Conservation (phyloP, 345 rosid genomes). For the Salix udensis region DNA sequence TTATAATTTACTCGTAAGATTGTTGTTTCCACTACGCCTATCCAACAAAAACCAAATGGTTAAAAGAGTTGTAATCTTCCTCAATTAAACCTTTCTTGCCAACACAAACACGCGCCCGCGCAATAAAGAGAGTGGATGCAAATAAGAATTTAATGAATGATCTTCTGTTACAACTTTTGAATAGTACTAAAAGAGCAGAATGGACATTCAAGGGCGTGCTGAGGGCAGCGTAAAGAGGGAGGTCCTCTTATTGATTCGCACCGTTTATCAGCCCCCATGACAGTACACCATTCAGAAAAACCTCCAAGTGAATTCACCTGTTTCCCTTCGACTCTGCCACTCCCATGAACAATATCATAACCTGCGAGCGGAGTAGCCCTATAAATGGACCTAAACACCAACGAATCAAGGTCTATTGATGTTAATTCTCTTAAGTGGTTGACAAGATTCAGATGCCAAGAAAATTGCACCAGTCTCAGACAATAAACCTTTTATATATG, state of each 20-base stretch:
- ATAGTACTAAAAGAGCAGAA: background rate
- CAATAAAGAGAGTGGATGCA: background rate
- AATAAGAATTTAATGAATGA: conserved; percentile 25
- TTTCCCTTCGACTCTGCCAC: conserved; percentile 26
- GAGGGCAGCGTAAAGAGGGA: conserved; percentile 20
- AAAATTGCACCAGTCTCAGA: conserved; percentile 19
- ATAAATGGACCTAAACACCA: conserved; percentile 38
- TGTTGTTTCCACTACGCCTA: too few species aligned
- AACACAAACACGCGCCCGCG: too few species aligned
- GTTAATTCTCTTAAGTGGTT: conserved; percentile 16
- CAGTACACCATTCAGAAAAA: background rate
- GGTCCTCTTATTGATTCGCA: conserved; percentile 8
- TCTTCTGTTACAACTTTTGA: conserved; percentile 12
- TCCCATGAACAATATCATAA: conserved; percentile 26
- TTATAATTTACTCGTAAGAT: too few species aligned
- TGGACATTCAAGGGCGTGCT: conserved; percentile 26
- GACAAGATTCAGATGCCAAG: conserved; percentile 24
- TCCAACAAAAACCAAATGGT: background rate
- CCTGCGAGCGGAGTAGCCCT: conserved; percentile 15
- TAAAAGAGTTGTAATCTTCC: background rate
- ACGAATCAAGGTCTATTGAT: conserved; percentile 29
- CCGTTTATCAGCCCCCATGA: conserved; percentile 4
- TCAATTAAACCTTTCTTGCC: background rate
- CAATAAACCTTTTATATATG: background rate
- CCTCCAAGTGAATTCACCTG: conserved; percentile 18